phyloP scores from a whole-genome alignment of 305 asterid genomes.

The Fraxinus paxiana region DNA sequence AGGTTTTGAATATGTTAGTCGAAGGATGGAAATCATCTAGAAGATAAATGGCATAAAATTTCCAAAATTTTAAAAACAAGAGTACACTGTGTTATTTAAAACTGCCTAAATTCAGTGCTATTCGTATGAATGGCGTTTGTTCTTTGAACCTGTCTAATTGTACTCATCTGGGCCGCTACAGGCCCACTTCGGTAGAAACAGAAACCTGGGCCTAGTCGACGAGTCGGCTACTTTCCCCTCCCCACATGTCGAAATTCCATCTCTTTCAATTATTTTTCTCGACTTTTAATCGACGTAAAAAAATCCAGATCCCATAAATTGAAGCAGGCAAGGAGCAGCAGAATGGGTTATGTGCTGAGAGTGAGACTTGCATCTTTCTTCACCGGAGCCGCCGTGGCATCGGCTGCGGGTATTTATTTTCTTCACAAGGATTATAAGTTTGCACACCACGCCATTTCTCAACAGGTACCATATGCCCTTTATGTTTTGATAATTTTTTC shows the following conservation, averaged over 20 bases:
- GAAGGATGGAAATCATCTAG: background rate
- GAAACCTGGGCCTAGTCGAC: background rate
- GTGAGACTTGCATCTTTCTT: constrained; percentile 69
- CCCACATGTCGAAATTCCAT: constrained; percentile 1
- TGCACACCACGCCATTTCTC: constrained; percentile 57
- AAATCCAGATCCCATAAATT: background rate
- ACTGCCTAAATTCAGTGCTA: background rate
- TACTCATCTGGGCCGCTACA: background rate
- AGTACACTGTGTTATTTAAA: background rate
- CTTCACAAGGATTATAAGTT: constrained; percentile 63
- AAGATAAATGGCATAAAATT: background rate
- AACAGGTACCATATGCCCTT: constrained; percentile 38
- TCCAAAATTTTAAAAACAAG: background rate
- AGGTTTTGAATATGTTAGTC: background rate
- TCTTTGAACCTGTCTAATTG: background rate
- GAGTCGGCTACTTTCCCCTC: background rate
- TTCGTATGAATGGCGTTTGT: background rate
- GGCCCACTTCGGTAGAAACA: background rate
- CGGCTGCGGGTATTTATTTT: constrained; percentile 62
- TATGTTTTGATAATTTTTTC: background rate
- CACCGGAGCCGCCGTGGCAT: constrained; percentile 70
- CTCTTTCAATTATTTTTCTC: background rate
- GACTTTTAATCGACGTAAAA: background rate
- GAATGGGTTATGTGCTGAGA: constrained; percentile 66
- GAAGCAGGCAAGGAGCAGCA: background rate